Conservation (phyloP, 2,329 filamentous ascomycete species). For the Juglanconis sp. region DNA sequence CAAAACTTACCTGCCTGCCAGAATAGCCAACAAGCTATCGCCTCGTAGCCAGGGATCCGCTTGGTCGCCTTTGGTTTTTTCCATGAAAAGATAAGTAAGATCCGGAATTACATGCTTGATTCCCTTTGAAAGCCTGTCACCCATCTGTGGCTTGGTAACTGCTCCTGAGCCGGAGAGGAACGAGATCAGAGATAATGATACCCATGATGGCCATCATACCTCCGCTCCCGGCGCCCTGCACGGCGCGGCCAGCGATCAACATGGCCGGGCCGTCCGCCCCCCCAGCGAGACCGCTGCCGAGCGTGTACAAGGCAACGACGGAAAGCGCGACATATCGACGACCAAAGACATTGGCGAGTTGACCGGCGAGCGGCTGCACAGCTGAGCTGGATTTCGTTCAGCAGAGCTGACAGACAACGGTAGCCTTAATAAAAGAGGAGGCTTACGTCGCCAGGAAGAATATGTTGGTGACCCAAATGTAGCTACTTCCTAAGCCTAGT, state of each 20-base stretch:
- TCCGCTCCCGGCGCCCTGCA: background rate
- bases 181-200: background rate
- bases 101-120: no score
- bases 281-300: background rate
- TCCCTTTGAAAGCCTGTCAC: no score
- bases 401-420: no score
- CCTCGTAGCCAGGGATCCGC: no score
- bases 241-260: background rate
- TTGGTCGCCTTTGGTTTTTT: no score
- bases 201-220: background rate
- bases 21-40: no score
- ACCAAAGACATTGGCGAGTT: background rate
- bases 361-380: no score
- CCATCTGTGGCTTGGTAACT: background rate
- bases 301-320: background rate
- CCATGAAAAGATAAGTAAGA: no score
- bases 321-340: background rate
- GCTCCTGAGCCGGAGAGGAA: background rate
- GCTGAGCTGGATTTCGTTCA: no score
- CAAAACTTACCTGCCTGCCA: no score
- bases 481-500: background rate
- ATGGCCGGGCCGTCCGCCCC: background rate
- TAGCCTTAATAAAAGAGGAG: no score
- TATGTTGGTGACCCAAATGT: background rate
- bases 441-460: background rate